Base-by-base conservation (phyloP, 345 rosid genomes). In the Moricandia arvensis region DNA sequence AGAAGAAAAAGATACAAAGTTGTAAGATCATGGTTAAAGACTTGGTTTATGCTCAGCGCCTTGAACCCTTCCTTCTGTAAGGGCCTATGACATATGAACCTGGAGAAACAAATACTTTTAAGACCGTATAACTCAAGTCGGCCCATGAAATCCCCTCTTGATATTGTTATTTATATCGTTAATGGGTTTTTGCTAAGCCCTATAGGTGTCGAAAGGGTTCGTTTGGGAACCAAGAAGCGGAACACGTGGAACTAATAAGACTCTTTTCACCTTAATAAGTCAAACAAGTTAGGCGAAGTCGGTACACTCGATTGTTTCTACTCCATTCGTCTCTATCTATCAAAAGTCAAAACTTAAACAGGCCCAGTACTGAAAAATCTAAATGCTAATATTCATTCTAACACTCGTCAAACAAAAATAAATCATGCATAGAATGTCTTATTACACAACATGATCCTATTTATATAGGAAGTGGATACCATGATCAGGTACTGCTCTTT, bases 271-370 rank as follows among this genome's bases (percentile, higher is more conserved):
- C 31, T 64, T 74, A 31, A 66, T 17, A 43, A 57, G 78, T 66
- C 78, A 66, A 26, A 57, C 66, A 30, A 57, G 78, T 74, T 74
- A 57, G 66, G 72, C 59, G 65, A 65, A 29, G 33, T 65, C 3
- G 34, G 72, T 66, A 65, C 59, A 38, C 72, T 73, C 43, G 4
- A 61, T 35, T 63, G 55, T 55, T 63, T 57, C 71, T 30, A 16
- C 47, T 74, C 71, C 58, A 16, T 55, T 73, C 64, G 21, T 63
- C 47, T 31, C 43, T 47, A 31, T 8, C 1, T 72, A 3, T 10
- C n/a, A 15, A 35, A 62, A 29, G 17, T 62, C 43, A 62, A 62
- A 15, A 29, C 49, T 34, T 31, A 11, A 29, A 30, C 55, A 37
- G 18, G 60, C 35, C 59, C 2, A 29, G 10, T 8, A 41, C 16